Evolutionary conservation across 176 grass and related monocot species (phyloP), one percentile per base, ranked within the genome.

Genomic region (Chrysopogon serrulatus): DNA sequence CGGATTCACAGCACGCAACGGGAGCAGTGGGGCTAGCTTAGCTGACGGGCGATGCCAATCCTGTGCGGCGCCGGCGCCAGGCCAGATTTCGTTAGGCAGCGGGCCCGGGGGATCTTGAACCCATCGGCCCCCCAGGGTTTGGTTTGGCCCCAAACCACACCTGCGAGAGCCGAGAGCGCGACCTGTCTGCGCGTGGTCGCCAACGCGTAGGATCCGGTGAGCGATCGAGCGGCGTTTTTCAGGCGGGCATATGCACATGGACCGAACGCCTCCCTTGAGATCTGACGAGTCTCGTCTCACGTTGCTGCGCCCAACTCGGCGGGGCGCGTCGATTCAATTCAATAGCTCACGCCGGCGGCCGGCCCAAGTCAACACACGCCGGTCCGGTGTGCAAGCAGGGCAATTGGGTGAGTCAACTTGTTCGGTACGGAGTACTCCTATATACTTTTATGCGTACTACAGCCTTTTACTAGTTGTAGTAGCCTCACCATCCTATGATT

Each of bases 401-500:
- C n/a, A 14, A 61, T 36, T 19, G 30, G 61, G 24, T 28, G 16
- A 63, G 77, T 85, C 82, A 89, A 89, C 68, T 64, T 77, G 83
- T 89, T 85, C 26, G 77, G 71, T 77, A 77, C 71, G 18, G 68
- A 18, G 6, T 61, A 1, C 1, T 45, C 44, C 30, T 60, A 41
- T 81, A 34, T 34, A 12, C n/a, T 24, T 59, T 57, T 59, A 59
- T 13, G 54, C 57, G 24, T 1, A 10, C 5, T 8, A 26, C 10
- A 12, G 47, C 2, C 7, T 21, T 68, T 31, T 59, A 8, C 2
- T 1, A 28, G 59, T 80, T 80, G 70, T 1, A 28, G 59, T 80
- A 85, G 70, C 70, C 70, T 70, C 69, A 68, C 82, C 82, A 85
- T 31, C 39, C 77, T 76, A 81, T 51, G 82, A 89, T 80, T 49